A percentile compares a stretch with the other conserved stretches of the same genome.
Evolutionary conservation across 2,329 filamentous ascomycete species (phyloP).

Genomic region (Aspergillus sp.): DNA sequence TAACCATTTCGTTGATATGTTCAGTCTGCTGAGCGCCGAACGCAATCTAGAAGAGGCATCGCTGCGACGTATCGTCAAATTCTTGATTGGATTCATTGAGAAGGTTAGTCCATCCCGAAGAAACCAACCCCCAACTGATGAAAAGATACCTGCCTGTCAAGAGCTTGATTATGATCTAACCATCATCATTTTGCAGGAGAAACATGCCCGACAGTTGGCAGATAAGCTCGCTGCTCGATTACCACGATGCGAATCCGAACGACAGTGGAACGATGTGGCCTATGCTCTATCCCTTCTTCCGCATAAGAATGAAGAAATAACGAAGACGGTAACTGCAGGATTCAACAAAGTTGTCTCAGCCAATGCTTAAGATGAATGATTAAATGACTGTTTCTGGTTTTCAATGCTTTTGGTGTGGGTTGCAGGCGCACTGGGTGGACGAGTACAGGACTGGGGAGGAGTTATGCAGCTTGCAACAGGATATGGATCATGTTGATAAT

Average conservation of each 20-base stretch:
- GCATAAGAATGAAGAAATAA: conserved; percentile 59
- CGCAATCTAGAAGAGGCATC: conserved; percentile 78
- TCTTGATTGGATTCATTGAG: conserved; percentile 92
- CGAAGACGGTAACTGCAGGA: conserved; percentile 42
- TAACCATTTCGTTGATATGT: conserved; percentile 99
- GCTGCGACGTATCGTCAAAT: conserved; percentile 83
- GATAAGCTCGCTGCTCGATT: conserved; percentile 89
- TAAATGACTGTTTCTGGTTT: conserved; percentile 9
- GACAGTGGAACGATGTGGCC: conserved; percentile 96
- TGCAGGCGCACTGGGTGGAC: not conserved
- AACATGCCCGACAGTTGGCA: conserved; percentile 91
- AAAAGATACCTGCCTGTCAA: not conserved
- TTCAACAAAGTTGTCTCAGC: conserved; percentile 66
- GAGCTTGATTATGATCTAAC: not conserved
- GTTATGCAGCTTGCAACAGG: not conserved
- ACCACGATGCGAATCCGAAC: conserved; percentile 80
- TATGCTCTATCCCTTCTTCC: conserved; percentile 86
- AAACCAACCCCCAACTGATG: not conserved
- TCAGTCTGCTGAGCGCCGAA: conserved; percentile 84
- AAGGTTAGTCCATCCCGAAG: conserved; percentile 62
- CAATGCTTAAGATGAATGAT: conserved; percentile 47
- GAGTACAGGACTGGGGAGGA: not conserved
- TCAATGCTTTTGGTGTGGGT: conserved; percentile 6
- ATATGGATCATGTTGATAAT: not conserved
- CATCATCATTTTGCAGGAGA: conserved; percentile 62